Base-by-base conservation (phyloP, 176 grass and related monocot species). In the Phoenix dactylifera region DNA sequence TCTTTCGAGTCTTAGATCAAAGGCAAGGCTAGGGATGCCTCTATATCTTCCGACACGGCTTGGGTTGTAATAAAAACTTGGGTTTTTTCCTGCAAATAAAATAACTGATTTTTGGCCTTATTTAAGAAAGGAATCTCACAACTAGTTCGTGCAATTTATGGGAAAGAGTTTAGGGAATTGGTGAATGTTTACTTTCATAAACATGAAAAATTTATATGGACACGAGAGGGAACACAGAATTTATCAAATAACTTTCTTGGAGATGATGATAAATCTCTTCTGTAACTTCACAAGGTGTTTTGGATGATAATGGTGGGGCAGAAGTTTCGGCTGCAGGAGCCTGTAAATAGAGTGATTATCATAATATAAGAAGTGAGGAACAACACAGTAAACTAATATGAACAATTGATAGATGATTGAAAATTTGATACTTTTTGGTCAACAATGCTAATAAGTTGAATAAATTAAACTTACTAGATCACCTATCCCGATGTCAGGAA, bases 401-500 rank as follows among this genome's bases (percentile, higher is more conserved):
- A 44, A 48, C 72, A 39, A 18, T 62, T 53, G 67, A 44, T 68
- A 75, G 65, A 17, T 55, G 57, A 22, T 79, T 44, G 16, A 3
- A 71, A 9, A 66, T 57, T 9, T 60, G 26, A 67, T 66, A 50
- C 57, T 20, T 15, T 23, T 63, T 7, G 20, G 20, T 20, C 20
- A 20, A 20, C 20, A 20, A 20, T 30, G 57, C 58, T 26, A 16
- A 22, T 7, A 1, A 39, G 9, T 1, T 72, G 64, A 17, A 85
- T 55, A 19, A 51, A 72, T 12, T 63, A 60, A 51, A 44, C 35
- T 44, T 80, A 85, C 83, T 77, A 58, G 59, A 58, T 77, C 54
- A 22, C 15, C 54, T 22, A 73, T 32, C 66, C 77, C 76, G 75
- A 83, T 79, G 55, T 88, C 85, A 39, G 83, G 83, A 69, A 88